These are phyloP conservation scores for Primulina eburnea DNA, from an alignment of 257 asterid genomes.

Conservation along the genomic window DNA sequence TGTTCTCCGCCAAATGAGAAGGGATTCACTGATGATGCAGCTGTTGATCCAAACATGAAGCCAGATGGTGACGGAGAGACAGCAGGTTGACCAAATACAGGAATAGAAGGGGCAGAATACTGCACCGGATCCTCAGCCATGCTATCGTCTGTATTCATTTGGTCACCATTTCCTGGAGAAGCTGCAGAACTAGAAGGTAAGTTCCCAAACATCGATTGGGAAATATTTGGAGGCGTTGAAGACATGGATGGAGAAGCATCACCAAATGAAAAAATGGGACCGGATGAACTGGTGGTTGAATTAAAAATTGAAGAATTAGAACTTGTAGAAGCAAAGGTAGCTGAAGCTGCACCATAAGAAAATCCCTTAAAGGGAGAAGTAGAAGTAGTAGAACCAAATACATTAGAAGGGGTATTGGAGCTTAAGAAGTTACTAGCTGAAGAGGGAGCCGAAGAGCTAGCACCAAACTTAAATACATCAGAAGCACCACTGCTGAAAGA, in stretches of 20 bases:
- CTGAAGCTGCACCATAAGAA: slow-evolving; percentile 34
- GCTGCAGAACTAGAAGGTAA: neutral
- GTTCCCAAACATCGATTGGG: slow-evolving; percentile 8
- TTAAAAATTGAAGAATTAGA: slow-evolving; percentile 27
- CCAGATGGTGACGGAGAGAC: slow-evolving; percentile 17
- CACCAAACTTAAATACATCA: slow-evolving; percentile 34
- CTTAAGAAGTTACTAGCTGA: neutral
- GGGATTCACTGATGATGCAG: slow-evolving; percentile 36
- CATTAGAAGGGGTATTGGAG: neutral
- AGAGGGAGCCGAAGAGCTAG: slow-evolving; percentile 18
- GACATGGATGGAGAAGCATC: slow-evolving; percentile 25
- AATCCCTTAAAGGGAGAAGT: slow-evolving; percentile 22
- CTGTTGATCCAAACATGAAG: slow-evolving; percentile 40
- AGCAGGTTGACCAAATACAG: slow-evolving; percentile 52
- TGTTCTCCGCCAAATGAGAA: slow-evolving; percentile 64
- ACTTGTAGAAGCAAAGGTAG: slow-evolving; percentile 29
- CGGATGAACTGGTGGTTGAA: slow-evolving; percentile 26
- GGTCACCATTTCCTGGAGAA: slow-evolving; percentile 49
- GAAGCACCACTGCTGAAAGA: slow-evolving; percentile 36
- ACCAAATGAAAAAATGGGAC: slow-evolving; percentile 28
- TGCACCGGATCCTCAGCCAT: slow-evolving; percentile 91
- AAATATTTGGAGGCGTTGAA: neutral
- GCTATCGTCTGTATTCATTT: slow-evolving; percentile 75
- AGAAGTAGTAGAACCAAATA: neutral
- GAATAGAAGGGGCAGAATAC: slow-evolving; percentile 34